phyloP scores from a whole-genome alignment of 2,329 filamentous ascomycete species.

The Fusarium sp. region DNA sequence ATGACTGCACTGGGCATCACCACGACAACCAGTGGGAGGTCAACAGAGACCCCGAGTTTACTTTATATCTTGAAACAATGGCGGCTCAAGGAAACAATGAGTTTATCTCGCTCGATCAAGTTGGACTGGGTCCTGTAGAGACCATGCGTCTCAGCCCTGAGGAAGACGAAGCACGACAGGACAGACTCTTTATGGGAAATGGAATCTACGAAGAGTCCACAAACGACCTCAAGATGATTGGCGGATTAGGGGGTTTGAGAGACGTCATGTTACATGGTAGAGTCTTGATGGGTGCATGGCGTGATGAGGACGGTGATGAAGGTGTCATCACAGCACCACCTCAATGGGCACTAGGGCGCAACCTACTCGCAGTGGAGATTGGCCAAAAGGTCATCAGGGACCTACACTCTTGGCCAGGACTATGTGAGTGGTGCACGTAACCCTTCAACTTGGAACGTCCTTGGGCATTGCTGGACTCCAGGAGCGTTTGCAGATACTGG shows the following conservation, averaged over 20 bases:
- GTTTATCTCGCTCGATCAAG: not conserved
- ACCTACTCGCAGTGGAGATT: not conserved
- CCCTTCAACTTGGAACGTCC: no score
- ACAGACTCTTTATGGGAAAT: not conserved
- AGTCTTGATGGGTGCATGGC: accelerated
- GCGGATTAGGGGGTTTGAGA: not conserved
- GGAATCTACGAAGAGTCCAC: accelerated
- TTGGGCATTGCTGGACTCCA: no score
- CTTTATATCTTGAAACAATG: accelerated
- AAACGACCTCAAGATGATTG: not conserved
- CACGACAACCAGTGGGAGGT: not conserved
- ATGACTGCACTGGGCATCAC: not conserved
- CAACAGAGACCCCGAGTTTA: not conserved
- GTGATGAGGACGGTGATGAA: not conserved
- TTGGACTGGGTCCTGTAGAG: not conserved
- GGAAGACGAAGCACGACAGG: no score
- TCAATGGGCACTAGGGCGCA: not conserved
- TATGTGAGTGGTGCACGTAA: no score
- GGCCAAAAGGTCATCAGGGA: not conserved
- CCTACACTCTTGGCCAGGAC: not conserved
- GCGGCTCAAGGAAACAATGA: not conserved
- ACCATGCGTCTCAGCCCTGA: accelerated
- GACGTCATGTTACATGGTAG: not conserved
- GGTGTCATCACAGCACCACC: not conserved
- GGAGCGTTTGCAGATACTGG: no score